Percentiles rank a stretch among this genome's conserved stretches.
These are phyloP conservation scores for Microcyclospora pomicola DNA, from an alignment of 2,329 filamentous ascomycete genomes.

Conservation along the genomic window DNA sequence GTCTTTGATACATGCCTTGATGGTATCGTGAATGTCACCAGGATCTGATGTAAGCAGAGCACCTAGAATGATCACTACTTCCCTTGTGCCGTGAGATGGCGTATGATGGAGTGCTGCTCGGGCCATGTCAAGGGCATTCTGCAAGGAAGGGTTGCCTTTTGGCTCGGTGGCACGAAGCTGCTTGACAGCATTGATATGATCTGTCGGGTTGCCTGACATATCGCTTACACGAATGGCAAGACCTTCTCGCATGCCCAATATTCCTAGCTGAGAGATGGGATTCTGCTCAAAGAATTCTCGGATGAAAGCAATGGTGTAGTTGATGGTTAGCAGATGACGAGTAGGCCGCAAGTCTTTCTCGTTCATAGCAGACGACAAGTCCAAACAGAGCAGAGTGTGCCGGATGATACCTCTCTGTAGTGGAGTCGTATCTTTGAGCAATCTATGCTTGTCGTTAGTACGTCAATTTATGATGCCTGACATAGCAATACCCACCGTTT, in stretches of 20 bases:
- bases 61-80: conserved; percentile 84
- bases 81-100: conserved; percentile 81
- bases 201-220: conserved; percentile 78
- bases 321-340: conserved; percentile 67
- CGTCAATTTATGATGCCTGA: not conserved
- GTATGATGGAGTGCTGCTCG: conserved; percentile 84
- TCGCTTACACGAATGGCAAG: conserved; percentile 75
- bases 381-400: conserved; percentile 81
- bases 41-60: conserved; percentile 83
- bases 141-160: conserved; percentile 45
- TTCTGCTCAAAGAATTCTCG: conserved; percentile 97
- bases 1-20: conserved; percentile 63
- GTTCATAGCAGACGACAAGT: conserved; percentile 84
- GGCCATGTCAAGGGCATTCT: conserved; percentile 94
- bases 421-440: conserved; percentile 87
- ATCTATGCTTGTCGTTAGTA: conserved; percentile 31
- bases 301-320: conserved; percentile 76
- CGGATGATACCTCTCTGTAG: conserved; percentile 94
- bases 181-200: conserved; percentile 68
- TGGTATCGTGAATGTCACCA: conserved; percentile 87
- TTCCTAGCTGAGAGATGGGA: conserved; percentile 86
- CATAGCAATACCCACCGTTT: conserved; percentile 12
- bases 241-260: conserved; percentile 87
- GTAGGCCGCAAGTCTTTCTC: conserved; percentile 91
- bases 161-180: conserved; percentile 34